phyloP scores from a whole-genome alignment of 805 yeast species.

The Metschnikowia chrysomelidarum region DNA sequence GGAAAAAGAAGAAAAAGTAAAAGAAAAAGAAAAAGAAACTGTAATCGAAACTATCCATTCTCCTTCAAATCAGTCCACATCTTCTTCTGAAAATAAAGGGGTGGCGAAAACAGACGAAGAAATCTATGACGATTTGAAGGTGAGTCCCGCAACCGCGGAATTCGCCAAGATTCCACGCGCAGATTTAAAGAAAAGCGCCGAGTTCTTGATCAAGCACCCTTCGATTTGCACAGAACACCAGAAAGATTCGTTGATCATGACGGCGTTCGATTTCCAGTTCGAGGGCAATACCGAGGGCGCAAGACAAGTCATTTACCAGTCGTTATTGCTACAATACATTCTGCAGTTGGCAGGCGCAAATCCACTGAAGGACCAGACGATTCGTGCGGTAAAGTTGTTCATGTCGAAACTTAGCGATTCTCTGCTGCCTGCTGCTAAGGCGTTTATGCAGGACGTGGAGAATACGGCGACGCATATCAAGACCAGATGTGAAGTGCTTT shows the following conservation, averaged over 20 bases:
- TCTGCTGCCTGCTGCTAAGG: constrained; percentile 59
- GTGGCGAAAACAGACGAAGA: constrained; percentile 24
- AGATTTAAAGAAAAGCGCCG: constrained; percentile 49
- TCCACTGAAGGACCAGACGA: constrained; percentile 28
- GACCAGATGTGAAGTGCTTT: constrained; percentile 67
- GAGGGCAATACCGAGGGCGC: constrained; percentile 55
- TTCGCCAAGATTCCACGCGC: constrained; percentile 58
- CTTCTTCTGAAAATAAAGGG: no score
- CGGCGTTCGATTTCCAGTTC: constrained; percentile 81
- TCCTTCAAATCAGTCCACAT: no score
- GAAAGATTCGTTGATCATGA: constrained; percentile 90
- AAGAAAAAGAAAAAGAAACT: constrained; percentile 20
- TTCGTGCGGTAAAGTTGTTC: constrained; percentile 58
- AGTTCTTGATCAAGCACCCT: constrained; percentile 56
- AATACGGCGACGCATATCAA: constrained; percentile 75
- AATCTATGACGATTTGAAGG: constrained; percentile 46
- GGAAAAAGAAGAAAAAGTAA: constrained; percentile 1
- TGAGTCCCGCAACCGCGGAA: constrained; percentile 61
- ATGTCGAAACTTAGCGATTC: constrained; percentile 58
- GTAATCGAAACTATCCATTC: constrained; percentile 31
- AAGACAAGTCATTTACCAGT: constrained; percentile 68
- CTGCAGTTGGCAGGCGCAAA: constrained; percentile 41
- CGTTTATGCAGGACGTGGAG: constrained; percentile 71
- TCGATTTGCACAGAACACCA: constrained; percentile 77
- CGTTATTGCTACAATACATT: constrained; percentile 75